phyloP scores from a whole-genome alignment of 805 yeast genomes.

The Spathaspora boniae region DNA sequence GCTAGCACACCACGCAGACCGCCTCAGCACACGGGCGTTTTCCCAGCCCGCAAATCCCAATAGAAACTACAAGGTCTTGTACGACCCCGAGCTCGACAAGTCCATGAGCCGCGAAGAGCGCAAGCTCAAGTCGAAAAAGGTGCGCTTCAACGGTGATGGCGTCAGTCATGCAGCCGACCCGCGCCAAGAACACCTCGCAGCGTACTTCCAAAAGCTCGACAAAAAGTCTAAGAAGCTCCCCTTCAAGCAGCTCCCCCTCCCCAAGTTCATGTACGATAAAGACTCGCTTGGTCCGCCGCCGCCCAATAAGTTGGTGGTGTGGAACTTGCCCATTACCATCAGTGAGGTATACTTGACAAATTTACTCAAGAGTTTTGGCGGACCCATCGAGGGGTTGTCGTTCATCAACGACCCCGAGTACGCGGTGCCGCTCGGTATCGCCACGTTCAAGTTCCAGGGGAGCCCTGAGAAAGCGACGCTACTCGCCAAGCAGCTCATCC shows the following conservation, averaged over 20 bases:
- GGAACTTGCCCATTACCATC: conserved; percentile 59
- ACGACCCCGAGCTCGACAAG: conserved; percentile 47
- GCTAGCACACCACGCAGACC: conserved; percentile 29
- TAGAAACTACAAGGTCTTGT: conserved; percentile 42
- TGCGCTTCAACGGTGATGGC: conserved; percentile 34
- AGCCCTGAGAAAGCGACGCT: conserved; percentile 42
- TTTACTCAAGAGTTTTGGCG: conserved; percentile 61
- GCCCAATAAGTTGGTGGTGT: conserved; percentile 61
- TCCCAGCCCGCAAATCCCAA: conserved; percentile 12
- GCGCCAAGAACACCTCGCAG: conserved; percentile 21
- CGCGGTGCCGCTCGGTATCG: conserved; percentile 77
- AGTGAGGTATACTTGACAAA: conserved; percentile 44
- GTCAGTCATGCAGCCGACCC: conserved; percentile 36
- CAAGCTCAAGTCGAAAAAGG: conserved; percentile 34
- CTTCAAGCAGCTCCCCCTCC: conserved; percentile 39
- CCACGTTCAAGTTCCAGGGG: conserved; percentile 60
- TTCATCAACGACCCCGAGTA: conserved; percentile 66
- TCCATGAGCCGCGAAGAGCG: conserved; percentile 28
- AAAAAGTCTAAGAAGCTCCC: conserved; percentile 40
- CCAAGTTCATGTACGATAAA: conserved; percentile 55
- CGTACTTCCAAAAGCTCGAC: conserved; percentile 35
- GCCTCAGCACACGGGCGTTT: too few species aligned
- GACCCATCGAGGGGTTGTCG: conserved; percentile 51
- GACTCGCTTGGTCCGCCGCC: conserved; percentile 77
- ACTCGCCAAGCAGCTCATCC: conserved; percentile 30